Percentiles rank a stretch among this genome's conserved stretches.
Evolutionary conservation across 2,329 filamentous ascomycete species (phyloP).

Genomic region (Hymenoscyphus albidus): DNA sequence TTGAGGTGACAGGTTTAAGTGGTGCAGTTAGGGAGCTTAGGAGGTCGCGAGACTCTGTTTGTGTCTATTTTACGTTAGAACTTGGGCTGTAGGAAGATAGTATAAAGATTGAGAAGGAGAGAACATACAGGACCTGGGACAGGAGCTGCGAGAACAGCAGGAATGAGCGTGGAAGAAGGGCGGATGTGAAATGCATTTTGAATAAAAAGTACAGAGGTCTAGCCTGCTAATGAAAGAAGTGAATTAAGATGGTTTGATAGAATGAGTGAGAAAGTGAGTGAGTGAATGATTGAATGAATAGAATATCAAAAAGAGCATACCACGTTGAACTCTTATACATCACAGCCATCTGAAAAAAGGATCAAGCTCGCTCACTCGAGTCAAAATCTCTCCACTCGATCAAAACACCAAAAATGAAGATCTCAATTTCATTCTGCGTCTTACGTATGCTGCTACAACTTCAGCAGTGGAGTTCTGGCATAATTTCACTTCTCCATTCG

Average conservation of each 20-base stretch:
- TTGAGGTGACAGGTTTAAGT: not conserved
- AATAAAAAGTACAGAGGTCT: not conserved
- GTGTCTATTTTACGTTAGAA: not conserved
- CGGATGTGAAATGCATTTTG: not conserved
- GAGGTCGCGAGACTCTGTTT: not conserved
- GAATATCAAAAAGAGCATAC: not conserved
- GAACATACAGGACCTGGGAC: not conserved
- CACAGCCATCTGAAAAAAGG: not conserved
- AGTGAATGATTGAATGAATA: not conserved
- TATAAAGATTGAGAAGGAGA: not conserved
- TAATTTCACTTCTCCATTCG: not conserved
- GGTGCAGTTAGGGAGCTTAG: not conserved
- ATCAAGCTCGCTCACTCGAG: too few relatives aligned
- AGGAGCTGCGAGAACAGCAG: not conserved
- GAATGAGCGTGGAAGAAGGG: not conserved
- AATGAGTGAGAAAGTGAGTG: not conserved
- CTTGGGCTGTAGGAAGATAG: not conserved
- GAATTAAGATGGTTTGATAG: not conserved
- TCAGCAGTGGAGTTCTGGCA: not conserved
- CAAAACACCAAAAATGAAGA: not conserved
- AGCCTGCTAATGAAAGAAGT: not conserved
- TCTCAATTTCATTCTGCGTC: not conserved
- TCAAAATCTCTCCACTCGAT: not conserved
- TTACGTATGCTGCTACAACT: not conserved
- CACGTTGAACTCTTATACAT: not conserved